These are phyloP conservation scores for Arctium minus DNA, from an alignment of 129 eudicot genomes.

Conservation along the genomic window DNA sequence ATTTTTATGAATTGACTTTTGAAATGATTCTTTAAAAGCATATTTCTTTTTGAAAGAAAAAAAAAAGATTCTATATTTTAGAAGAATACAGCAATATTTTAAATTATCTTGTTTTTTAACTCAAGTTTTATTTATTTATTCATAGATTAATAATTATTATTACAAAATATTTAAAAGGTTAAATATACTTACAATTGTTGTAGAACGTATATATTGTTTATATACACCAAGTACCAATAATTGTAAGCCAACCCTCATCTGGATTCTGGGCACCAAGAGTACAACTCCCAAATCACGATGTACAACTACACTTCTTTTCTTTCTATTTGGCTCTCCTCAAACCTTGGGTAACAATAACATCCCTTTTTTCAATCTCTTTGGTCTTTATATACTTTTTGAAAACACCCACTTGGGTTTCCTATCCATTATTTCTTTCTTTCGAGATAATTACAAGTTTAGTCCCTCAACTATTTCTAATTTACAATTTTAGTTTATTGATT, in stretches of 20 bases:
- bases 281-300: neutral
- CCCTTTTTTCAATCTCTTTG: neutral
- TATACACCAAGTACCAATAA: neutral
- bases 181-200: constrained; percentile 4
- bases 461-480: neutral
- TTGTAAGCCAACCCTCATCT: constrained; percentile 11
- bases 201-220: constrained; percentile 4
- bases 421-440: neutral
- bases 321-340: neutral
- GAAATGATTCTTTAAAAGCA: neutral
- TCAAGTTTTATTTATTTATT: neutral
- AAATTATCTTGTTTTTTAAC: neutral
- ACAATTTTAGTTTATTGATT: neutral
- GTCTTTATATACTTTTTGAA: constrained; percentile 5
- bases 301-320: neutral
- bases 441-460: neutral
- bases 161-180: neutral
- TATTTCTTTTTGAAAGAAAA: too few relatives aligned
- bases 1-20: neutral
- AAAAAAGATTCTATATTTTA: neutral
- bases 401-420: neutral
- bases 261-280: neutral
- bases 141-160: neutral
- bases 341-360: neutral
- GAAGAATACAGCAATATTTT: neutral